Evolutionary conservation across 2,329 filamentous ascomycete genomes (phyloP), one percentile per base, ranked within the genome.

Genomic region (Rutstroemia sp.): DNA sequence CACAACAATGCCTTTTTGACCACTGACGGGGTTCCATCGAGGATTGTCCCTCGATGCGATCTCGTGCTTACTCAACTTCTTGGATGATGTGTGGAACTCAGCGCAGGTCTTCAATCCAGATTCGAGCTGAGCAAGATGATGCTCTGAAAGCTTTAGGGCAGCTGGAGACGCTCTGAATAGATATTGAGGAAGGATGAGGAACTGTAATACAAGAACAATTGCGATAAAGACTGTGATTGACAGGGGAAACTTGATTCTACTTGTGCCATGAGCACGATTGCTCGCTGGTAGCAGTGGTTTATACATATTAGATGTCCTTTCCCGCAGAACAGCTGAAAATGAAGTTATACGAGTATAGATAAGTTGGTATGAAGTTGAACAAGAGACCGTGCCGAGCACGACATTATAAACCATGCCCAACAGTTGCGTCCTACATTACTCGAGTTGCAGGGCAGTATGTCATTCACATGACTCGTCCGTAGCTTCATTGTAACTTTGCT

Each of bases 1-100:
- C 4, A 75, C 56, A 4, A 73, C 52, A 2, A 69, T 71, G 45
- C 64, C 61, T 47, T 68, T 65, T 56, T 76, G 73, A 3, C 73
- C 74, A 48, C 64, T 70, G 14, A 61, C 60, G 2, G 66, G 25
- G 30, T 72, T 73, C 73, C 73, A 76, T 63, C 74, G 65, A 34
- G 73, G 68, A 60, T 76, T 76, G 17, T 54, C 55, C 34, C 69
- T 59, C 27, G 65, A 62, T 46, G 61, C 25, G 17, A 65, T 44
- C 12, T 55, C 46, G 23, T 25, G 30, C n/a, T n/a, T 16, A 16
- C 46, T n/a, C 25, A 37, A 51, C 34, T 51, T 37, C 37, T 42
- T 50, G 16, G 64, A 60, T 48, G 62, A 62, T 6, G 62, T 61
- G 14, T 60, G 57, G 27, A 63, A 58, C 44, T 63, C 60, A 14